Conservation (phyloP, 2,329 filamentous ascomycete genomes). For the Botrytis fragariae region DNA sequence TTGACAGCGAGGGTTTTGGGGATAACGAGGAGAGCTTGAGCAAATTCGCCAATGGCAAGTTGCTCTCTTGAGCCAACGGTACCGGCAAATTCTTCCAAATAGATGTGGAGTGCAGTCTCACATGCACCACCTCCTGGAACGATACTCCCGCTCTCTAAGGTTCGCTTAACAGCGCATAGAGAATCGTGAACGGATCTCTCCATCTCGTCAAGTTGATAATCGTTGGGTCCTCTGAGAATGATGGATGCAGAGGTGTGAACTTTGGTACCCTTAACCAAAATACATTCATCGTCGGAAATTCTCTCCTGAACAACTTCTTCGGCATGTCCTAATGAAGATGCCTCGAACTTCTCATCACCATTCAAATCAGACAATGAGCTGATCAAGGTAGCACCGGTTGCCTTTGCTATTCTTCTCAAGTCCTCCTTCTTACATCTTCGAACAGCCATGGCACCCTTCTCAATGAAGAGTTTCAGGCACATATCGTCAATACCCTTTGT, state of each 20-base stretch:
- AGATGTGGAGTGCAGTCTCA: constrained; percentile 98
- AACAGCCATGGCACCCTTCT: constrained; percentile 93
- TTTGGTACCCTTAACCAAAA: constrained; percentile 94
- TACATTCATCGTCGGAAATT: constrained; percentile 98
- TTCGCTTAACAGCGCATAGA: constrained; percentile 93
- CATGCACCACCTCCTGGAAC: constrained; percentile 95
- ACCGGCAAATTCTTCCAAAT: constrained; percentile 96
- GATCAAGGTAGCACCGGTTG: constrained; percentile 88
- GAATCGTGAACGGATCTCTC: constrained; percentile 98
- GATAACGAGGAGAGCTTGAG: constrained; percentile 87
- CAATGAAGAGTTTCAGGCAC: constrained; percentile 89
- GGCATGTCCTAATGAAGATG: constrained; percentile 82
- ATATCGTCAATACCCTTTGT: constrained; percentile 99
- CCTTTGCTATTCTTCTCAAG: constrained; percentile 89
- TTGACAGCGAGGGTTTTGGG: constrained; percentile 97
- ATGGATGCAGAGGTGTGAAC: constrained; percentile 90
- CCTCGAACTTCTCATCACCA: constrained; percentile 94
- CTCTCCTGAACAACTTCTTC: constrained; percentile 98
- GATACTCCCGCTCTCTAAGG: constrained; percentile 92
- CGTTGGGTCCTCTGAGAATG: constrained; percentile 92
- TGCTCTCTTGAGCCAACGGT: constrained; percentile 97
- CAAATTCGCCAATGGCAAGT: constrained; percentile 96
- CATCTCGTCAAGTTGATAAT: constrained; percentile 98
- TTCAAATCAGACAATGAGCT: constrained; percentile 95
- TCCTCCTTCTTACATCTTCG: constrained; percentile 99